A percentile compares a stretch with the other conserved stretches of the same genome.
phyloP scores from a whole-genome alignment of 495 filamentous ascomycete genomes.

The Podospora pseudoanserina region DNA sequence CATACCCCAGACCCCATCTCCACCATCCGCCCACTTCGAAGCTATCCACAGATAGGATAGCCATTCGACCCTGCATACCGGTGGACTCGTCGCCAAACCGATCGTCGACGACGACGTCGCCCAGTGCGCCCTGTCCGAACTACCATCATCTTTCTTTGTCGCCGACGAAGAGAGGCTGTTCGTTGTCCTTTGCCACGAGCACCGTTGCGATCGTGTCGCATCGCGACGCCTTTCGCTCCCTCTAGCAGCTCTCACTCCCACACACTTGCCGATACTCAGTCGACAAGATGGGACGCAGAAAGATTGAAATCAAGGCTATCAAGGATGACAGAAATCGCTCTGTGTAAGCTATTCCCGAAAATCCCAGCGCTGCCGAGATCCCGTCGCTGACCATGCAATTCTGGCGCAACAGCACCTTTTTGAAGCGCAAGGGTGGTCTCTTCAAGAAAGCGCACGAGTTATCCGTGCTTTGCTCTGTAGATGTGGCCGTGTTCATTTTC shows the following conservation, averaged over 20 bases:
- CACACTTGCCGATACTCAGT: constrained; percentile 6
- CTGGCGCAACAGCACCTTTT: constrained; percentile 69
- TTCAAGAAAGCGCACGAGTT: constrained; percentile 99
- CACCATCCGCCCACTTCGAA: constrained; percentile 6
- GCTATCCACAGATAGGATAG: neutral
- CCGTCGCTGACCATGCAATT: constrained; percentile 48
- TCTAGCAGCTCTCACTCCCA: constrained; percentile 5
- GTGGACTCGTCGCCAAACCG: constrained; percentile 5
- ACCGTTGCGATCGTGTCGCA: constrained; percentile 8
- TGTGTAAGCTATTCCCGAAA: constrained; percentile 63
- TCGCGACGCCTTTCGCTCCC: constrained; percentile 5
- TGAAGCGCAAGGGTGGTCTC: constrained; percentile 96
- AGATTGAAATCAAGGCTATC: constrained; percentile 99
- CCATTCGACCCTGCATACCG: neutral
- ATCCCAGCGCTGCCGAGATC: constrained; percentile 11
- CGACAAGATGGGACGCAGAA: constrained; percentile 60
- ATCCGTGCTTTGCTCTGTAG: constrained; percentile 94
- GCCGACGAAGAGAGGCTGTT: neutral
- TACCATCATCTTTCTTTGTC: constrained; percentile 13
- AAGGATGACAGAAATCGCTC: constrained; percentile 99
- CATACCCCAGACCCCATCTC: constrained; percentile 3
- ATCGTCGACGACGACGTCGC: neutral
- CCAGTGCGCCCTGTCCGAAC: neutral
- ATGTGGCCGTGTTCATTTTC: constrained; percentile 98
- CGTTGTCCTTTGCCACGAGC: constrained; percentile 2